Conservation (phyloP, 1,284 basidiomycete genomes). For the Cutaneotrichosporon mucoides region DNA sequence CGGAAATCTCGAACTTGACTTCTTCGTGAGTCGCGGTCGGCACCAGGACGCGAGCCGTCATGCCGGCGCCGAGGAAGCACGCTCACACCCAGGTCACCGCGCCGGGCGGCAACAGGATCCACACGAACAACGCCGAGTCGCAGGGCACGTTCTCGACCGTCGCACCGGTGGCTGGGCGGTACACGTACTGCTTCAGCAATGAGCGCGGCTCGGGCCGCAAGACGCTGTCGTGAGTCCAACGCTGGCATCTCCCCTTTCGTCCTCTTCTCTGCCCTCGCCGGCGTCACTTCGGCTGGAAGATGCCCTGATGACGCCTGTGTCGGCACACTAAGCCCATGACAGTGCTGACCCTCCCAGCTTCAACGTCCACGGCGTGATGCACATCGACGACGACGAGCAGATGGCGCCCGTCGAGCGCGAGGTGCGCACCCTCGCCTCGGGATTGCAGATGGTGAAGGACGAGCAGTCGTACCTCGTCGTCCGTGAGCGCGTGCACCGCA, state of each 20-base stretch:
- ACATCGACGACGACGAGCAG: constrained; percentile 46
- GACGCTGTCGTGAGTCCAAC: constrained; percentile 65
- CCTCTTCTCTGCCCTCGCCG: too few species aligned
- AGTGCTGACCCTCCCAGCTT: constrained; percentile 59
- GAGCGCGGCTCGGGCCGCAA: constrained; percentile 96
- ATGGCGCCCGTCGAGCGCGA: constrained; percentile 94
- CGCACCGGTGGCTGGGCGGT: constrained; percentile 77
- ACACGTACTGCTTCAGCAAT: constrained; percentile 98
- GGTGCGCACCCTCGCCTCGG: constrained; percentile 81
- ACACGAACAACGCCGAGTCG: constrained; percentile 76
- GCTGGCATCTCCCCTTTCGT: neutral
- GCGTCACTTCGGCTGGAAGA: too few species aligned
- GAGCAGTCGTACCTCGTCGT: constrained; percentile 99
- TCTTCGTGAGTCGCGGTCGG: constrained; percentile 62
- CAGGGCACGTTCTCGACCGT: constrained; percentile 87
- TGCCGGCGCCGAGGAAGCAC: too few species aligned
- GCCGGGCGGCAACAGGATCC: constrained; percentile 64
- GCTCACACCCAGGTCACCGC: constrained; percentile 61
- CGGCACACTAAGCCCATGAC: too few species aligned
- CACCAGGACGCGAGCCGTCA: neutral
- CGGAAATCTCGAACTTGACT: constrained; percentile 94
- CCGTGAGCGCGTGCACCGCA: constrained; percentile 84
- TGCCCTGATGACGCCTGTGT: too few species aligned
- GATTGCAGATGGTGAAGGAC: constrained; percentile 87
- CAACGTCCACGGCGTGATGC: constrained; percentile 97